phyloP scores from a whole-genome alignment of 176 grass and related monocot genomes.

The Raddia distichophylla region DNA sequence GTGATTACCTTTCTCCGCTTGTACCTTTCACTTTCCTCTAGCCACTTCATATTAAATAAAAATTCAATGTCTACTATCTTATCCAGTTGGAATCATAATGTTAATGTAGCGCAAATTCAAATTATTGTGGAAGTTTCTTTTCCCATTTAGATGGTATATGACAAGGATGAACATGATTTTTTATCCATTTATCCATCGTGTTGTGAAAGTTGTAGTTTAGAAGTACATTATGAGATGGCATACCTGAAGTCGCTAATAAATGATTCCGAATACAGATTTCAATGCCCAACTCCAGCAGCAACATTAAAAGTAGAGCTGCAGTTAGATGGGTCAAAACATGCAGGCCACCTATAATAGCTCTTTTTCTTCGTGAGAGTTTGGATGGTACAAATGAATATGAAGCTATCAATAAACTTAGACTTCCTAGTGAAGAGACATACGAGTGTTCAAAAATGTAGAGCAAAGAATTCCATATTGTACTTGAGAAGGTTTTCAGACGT shows the following conservation, averaged over 20 bases:
- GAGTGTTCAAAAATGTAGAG: conserved; percentile 91
- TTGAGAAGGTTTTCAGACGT: conserved; percentile 66
- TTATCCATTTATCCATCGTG: neutral
- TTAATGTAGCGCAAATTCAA: conserved; percentile 6
- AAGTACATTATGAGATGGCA: conserved; percentile 36
- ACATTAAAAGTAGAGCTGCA: conserved; percentile 88
- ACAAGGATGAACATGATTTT: conserved; percentile 7
- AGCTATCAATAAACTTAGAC: conserved; percentile 65
- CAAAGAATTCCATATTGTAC: conserved; percentile 75
- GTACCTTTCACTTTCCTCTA: neutral
- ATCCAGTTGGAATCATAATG: conserved; percentile 5
- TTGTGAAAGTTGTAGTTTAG: conserved; percentile 1
- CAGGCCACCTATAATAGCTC: conserved; percentile 70
- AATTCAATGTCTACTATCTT: neutral
- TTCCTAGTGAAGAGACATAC: conserved; percentile 74
- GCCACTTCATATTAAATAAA: neutral
- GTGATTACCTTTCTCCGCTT: neutral
- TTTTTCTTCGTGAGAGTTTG: conserved; percentile 81
- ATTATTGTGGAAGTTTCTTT: neutral
- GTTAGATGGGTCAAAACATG: conserved; percentile 88
- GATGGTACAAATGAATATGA: conserved; percentile 88
- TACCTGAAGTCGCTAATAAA: conserved; percentile 96
- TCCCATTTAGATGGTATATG: neutral
- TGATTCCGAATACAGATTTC: conserved; percentile 97
- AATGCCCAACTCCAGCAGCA: conserved; percentile 93